Conservation (phyloP, 345 rosid genomes). For the Lepidium africanum region DNA sequence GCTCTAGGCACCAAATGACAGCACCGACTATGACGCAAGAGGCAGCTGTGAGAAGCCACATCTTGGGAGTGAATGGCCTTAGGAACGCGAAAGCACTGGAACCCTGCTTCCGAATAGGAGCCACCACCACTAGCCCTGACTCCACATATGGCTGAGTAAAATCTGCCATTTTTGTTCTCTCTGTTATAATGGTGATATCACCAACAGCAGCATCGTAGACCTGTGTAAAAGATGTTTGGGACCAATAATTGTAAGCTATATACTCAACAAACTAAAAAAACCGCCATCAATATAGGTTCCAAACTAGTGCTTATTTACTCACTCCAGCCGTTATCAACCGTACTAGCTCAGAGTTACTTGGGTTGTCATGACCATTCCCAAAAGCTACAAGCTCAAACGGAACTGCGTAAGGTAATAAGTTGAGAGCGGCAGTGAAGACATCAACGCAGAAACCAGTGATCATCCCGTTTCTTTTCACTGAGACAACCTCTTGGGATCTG, state of each 20-base stretch:
- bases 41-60: conserved; percentile 54
- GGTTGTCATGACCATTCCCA: conserved; percentile 50
- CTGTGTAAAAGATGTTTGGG: conserved; percentile 23
- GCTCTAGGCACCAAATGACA: conserved; percentile 75
- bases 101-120: conserved; percentile 43
- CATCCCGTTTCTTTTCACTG: conserved; percentile 37
- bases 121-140: conserved; percentile 70
- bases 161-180: conserved; percentile 65
- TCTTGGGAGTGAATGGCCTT: conserved; percentile 50
- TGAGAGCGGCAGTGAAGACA: conserved; percentile 68
- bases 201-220: conserved; percentile 59
- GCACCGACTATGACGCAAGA: conserved; percentile 54
- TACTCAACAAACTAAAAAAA: conserved; percentile 1
- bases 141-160: conserved; percentile 73
- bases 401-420: conserved; percentile 76
- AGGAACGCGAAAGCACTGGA: conserved; percentile 53
- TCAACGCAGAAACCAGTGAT: conserved; percentile 85
- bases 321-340: conserved; percentile 51
- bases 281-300: background rate
- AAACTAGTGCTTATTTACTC: conserved; percentile 23
- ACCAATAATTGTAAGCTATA: background rate
- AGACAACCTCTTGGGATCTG: conserved; percentile 57
- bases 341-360: conserved; percentile 52
- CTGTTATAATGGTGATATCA: conserved; percentile 56
- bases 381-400: conserved; percentile 56